phyloP scores from a whole-genome alignment of 495 filamentous ascomycete species.

The Venustampulla echinocandica region DNA sequence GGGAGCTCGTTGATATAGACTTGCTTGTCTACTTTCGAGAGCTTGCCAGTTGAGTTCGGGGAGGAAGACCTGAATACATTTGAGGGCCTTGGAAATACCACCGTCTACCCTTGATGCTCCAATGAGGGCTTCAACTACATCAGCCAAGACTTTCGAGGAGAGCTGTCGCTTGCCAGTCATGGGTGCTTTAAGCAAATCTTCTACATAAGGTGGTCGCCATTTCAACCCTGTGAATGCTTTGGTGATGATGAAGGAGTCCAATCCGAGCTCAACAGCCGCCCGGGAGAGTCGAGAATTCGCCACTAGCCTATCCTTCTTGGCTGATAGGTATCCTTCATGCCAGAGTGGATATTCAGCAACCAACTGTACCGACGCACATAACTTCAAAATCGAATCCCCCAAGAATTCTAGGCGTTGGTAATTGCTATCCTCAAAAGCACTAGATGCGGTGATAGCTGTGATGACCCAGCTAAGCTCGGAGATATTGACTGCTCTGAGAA shows the following conservation, averaged over 20 bases:
- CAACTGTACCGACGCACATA: slow-evolving; percentile 57
- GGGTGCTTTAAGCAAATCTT: slow-evolving; percentile 33
- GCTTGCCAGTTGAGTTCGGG: slow-evolving; percentile 51
- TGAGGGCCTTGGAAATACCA: slow-evolving; percentile 52
- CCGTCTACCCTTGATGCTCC: slow-evolving; percentile 71
- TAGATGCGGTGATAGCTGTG: slow-evolving; percentile 65
- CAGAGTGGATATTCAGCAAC: slow-evolving; percentile 56
- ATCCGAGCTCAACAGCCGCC: slow-evolving; percentile 50
- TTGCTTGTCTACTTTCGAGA: slow-evolving; percentile 25
- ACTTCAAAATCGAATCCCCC: slow-evolving; percentile 81
- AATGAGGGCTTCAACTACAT: slow-evolving; percentile 81
- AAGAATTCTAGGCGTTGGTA: slow-evolving; percentile 89
- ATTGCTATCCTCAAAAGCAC: slow-evolving; percentile 50
- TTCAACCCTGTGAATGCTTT: slow-evolving; percentile 57
- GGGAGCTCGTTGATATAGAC: slow-evolving; percentile 17
- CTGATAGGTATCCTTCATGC: slow-evolving; percentile 72
- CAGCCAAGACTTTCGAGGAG: slow-evolving; percentile 76
- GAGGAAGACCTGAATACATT: slow-evolving; percentile 57
- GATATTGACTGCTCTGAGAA: slow-evolving; percentile 50
- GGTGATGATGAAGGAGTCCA: slow-evolving; percentile 69
- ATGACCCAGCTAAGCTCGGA: slow-evolving; percentile 47
- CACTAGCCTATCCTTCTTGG: slow-evolving; percentile 58
- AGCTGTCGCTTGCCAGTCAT: slow-evolving; percentile 30
- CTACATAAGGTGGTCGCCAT: slow-evolving; percentile 60
- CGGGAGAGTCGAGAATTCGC: slow-evolving; percentile 61